Base-by-base conservation (phyloP, 2,329 filamentous ascomycete genomes). In the Botrytis paeoniae region DNA sequence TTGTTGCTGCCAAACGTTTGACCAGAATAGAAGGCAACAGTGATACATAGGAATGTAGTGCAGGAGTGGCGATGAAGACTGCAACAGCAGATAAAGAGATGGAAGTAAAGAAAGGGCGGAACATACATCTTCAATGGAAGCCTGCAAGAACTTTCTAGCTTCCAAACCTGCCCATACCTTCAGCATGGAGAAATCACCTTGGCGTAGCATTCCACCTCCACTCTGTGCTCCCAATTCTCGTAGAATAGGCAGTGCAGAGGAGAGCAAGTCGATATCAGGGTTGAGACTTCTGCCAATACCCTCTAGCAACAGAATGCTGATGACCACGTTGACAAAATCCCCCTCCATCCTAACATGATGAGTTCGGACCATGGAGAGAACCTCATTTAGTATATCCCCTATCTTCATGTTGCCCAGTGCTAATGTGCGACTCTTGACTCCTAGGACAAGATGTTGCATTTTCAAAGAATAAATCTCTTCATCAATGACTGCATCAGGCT, bases 311-410 rank as follows among this genome's bases (percentile, higher is more conserved):
- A 99, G 84, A 70, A 98, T 98, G 74, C 94, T 97, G 73, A 99
- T 92, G 43, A 99, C 95, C 7, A 99, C 96, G 80, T 99, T 99
- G 80, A 99, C 94, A 80, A 98, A 99, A 81, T 99, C 96, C 14
- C 96, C 96, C 82, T 99, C 96, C 69, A 99, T 88, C 14, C 96
- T 88, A 6, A 99, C 96, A 80, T 99, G 96, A 81, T 99, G 96
- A 16, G 86, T 85, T 72, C 96, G 89, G 43, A 99, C 96, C 94
- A 99, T 98, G 74, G 87, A 87, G 62, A 99, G 85, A 0, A 98
- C 96, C 78, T 97, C 89, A 79, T 96, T 94, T 43, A 99, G 83
- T 32, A 99, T 94, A 78, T 99, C 96, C 18, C 96, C 96, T 75
- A 99, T 98, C 84, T 95, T 97, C 83, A 99, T 92, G 80, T 94